Conservation (phyloP, 371 early-diverging fungal species). For the Nematocida ironsii region DNA sequence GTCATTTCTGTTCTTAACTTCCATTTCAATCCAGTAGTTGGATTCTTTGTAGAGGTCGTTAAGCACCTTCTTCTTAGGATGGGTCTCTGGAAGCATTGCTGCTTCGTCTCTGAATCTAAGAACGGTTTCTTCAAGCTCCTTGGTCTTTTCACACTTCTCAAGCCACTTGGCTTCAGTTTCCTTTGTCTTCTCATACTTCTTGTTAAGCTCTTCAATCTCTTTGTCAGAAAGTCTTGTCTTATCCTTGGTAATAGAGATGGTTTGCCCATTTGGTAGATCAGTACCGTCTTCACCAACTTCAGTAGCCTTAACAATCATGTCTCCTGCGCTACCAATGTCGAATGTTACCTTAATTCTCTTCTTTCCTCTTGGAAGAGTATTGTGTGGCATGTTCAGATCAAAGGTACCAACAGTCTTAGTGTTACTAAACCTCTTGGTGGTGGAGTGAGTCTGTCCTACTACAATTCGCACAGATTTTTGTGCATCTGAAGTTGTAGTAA, state of each 20-base stretch:
- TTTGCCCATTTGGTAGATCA: not conserved
- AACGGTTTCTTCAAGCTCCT: slow-evolving; percentile 26
- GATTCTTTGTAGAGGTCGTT: slow-evolving; percentile 16
- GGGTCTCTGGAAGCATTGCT: slow-evolving; percentile 11
- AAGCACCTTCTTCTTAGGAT: slow-evolving; percentile 41
- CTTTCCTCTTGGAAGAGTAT: slow-evolving; percentile 46
- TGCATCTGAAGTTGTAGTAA: slow-evolving; percentile 65
- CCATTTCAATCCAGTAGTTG: slow-evolving; percentile 28
- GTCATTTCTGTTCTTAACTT: slow-evolving; percentile 19
- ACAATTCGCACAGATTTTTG: slow-evolving; percentile 66
- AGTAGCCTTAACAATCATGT: slow-evolving; percentile 41
- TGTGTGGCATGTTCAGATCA: slow-evolving; percentile 46
- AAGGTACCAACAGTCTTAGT: slow-evolving; percentile 51
- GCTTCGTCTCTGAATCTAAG: not conserved
- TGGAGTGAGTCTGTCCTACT: slow-evolving; percentile 52
- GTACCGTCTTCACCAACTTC: slow-evolving; percentile 48
- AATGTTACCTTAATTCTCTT: slow-evolving; percentile 47
- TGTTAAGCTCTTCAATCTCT: slow-evolving; percentile 40
- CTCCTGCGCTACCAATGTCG: slow-evolving; percentile 54
- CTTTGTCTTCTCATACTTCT: slow-evolving; percentile 44
- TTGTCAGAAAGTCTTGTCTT: slow-evolving; percentile 6
- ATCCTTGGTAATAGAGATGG: slow-evolving; percentile 42
- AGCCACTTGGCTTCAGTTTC: slow-evolving; percentile 53
- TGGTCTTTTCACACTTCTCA: slow-evolving; percentile 39
- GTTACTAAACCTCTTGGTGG: slow-evolving; percentile 41